Conservation (phyloP, 352 stramenopile genomes). For the Pythium rishiriense region DNA sequence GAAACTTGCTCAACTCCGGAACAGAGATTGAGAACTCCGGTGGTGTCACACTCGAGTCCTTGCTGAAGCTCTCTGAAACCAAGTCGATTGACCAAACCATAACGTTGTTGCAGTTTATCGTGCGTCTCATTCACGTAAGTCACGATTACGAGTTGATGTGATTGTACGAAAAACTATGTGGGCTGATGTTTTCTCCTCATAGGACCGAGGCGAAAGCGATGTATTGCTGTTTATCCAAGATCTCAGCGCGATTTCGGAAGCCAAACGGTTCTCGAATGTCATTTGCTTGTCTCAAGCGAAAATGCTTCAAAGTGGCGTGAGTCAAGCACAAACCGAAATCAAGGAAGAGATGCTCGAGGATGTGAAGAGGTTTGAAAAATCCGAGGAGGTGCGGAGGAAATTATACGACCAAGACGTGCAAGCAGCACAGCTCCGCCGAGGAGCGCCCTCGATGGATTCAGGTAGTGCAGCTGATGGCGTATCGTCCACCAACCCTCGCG, state of each 20-base stretch:
- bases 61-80: constrained; percentile 86
- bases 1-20: constrained; percentile 74
- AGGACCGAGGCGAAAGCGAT: constrained; percentile 75
- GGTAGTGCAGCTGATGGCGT: neutral
- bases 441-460: neutral
- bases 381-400: constrained; percentile 27
- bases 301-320: constrained; percentile 49
- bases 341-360: constrained; percentile 72
- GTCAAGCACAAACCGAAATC: constrained; percentile 62
- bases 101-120: constrained; percentile 77
- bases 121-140: constrained; percentile 76
- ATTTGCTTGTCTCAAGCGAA: constrained; percentile 61
- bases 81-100: constrained; percentile 75
- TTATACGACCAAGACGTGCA: neutral
- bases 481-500: neutral
- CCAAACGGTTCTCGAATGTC: constrained; percentile 71
- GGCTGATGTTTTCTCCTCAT: neutral
- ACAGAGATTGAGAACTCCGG: constrained; percentile 67
- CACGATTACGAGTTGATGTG: neutral
- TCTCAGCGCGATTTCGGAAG: constrained; percentile 45
- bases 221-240: constrained; percentile 71
- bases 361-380: constrained; percentile 51
- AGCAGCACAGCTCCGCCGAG: neutral
- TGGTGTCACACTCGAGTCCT: constrained; percentile 67
- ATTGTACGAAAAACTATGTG: neutral